Percentiles rank a stretch among this genome's conserved stretches.
phyloP scores from a whole-genome alignment of 495 filamentous ascomycete species.

The Filosporella fistucella region DNA sequence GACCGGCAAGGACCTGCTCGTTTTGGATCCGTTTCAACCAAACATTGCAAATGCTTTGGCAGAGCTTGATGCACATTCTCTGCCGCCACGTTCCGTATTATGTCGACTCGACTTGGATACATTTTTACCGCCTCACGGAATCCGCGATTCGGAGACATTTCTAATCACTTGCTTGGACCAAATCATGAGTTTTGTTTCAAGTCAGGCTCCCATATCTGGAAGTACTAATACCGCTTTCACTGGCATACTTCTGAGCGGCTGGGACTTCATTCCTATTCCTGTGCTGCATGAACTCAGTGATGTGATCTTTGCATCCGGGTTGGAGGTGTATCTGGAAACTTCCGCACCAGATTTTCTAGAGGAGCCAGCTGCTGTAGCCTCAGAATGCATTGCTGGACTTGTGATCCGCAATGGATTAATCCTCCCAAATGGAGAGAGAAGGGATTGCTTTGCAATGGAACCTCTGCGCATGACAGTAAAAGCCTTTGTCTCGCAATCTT shows the following conservation, averaged over 20 bases:
- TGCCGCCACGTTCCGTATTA: background rate
- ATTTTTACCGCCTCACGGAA: background rate
- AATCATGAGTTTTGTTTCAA: background rate
- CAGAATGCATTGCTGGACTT: constrained; percentile 30
- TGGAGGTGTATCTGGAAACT: constrained; percentile 45
- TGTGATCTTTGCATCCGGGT: constrained; percentile 29
- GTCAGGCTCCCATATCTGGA: background rate
- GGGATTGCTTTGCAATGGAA: constrained; percentile 40
- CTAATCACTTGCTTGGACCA: background rate
- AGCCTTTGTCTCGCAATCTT: constrained; percentile 47
- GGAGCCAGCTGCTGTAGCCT: constrained; percentile 33
- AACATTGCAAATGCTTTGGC: constrained; percentile 29
- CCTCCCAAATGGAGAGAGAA: constrained; percentile 34
- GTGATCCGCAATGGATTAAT: constrained; percentile 42
- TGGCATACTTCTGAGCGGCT: constrained; percentile 46
- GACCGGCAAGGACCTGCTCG: constrained; percentile 35
- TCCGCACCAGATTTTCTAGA: constrained; percentile 41
- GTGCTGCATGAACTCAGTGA: constrained; percentile 33
- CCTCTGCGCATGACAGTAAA: constrained; percentile 38
- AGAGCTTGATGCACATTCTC: background rate
- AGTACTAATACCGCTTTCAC: constrained; percentile 28
- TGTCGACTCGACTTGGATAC: background rate
- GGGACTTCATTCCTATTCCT: constrained; percentile 33
- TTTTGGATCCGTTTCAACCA: constrained; percentile 34
- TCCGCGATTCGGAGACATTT: background rate